phyloP scores from a whole-genome alignment of 2,329 filamentous ascomycete species.

The Colletotrichum spaethianum region DNA sequence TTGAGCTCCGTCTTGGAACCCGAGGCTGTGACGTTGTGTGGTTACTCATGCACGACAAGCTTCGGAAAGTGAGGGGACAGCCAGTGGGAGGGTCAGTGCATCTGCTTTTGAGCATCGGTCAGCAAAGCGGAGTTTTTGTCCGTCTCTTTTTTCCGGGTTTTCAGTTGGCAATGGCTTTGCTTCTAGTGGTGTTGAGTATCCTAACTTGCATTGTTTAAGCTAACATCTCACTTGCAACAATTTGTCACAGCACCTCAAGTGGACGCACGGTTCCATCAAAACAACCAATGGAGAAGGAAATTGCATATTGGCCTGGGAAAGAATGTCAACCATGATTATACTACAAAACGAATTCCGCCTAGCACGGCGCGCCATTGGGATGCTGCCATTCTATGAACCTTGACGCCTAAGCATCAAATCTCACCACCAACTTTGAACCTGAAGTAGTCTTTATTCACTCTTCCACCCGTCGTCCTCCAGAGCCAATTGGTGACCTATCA shows the following conservation, averaged over 20 bases:
- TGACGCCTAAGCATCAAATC: constrained; percentile 49
- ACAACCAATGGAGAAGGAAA: neutral
- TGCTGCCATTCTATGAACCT: constrained; percentile 11
- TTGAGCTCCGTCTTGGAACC: too few relatives aligned
- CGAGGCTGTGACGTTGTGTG: too few relatives aligned
- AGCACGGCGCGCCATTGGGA: neutral
- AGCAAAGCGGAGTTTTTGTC: neutral
- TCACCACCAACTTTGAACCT: constrained; percentile 69
- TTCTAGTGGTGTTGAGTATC: neutral
- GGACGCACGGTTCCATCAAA: neutral
- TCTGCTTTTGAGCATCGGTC: neutral
- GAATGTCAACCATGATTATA: neutral
- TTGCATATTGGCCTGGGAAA: neutral
- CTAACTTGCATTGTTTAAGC: neutral
- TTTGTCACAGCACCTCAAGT: too few relatives aligned
- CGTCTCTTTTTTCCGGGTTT: too few relatives aligned
- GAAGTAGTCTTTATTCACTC: constrained; percentile 62
- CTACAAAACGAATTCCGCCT: neutral
- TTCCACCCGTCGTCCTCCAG: constrained; percentile 43
- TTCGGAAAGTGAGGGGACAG: neutral
- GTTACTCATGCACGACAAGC: neutral
- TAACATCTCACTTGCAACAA: neutral
- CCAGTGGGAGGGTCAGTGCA: neutral
- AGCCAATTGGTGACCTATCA: constrained; percentile 33
- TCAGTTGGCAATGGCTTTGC: neutral